These are phyloP conservation scores for Neospermospora avenae DNA, from an alignment of 2,329 filamentous ascomycete genomes.

Conservation along the genomic window DNA sequence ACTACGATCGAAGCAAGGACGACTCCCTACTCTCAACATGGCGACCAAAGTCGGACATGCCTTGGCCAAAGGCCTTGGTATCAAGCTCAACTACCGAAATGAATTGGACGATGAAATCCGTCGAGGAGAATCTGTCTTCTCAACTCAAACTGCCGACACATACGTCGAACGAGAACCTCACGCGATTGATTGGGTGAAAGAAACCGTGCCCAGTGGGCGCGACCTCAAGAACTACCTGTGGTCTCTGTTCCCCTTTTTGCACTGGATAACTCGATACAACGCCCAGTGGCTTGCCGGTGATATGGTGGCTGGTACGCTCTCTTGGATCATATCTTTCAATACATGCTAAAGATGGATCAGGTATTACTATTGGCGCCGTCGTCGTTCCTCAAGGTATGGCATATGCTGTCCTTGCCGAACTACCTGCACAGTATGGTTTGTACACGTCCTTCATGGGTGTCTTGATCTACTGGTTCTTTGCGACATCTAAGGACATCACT, in stretches of 20 bases:
- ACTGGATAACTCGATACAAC: constrained; percentile 92
- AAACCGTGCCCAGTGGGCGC: constrained; percentile 55
- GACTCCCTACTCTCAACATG: constrained; percentile 18
- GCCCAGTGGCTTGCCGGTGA: constrained; percentile 85
- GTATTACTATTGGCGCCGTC: constrained; percentile 67
- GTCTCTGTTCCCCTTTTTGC: constrained; percentile 79
- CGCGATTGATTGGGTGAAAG: constrained; percentile 65
- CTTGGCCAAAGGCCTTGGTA: constrained; percentile 76
- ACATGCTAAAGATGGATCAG: constrained; percentile 34
- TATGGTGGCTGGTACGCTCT: constrained; percentile 71
- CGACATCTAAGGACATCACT: constrained; percentile 97
- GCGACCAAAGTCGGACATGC: constrained; percentile 61
- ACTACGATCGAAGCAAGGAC: background rate
- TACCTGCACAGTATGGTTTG: constrained; percentile 80
- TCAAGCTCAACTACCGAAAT: constrained; percentile 72
- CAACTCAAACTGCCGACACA: constrained; percentile 66
- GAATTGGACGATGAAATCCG: constrained; percentile 57
- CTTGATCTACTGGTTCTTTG: constrained; percentile 94
- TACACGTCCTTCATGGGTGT: constrained; percentile 98
- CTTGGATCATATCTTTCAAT: background rate
- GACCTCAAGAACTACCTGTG: constrained; percentile 59
- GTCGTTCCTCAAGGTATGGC: constrained; percentile 98
- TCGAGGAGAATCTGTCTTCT: constrained; percentile 77
- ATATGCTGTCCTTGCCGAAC: constrained; percentile 78
- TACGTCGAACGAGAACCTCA: constrained; percentile 84